Conservation (phyloP, 73 alveolate genomes). For the Tetrahymena borealis region DNA sequence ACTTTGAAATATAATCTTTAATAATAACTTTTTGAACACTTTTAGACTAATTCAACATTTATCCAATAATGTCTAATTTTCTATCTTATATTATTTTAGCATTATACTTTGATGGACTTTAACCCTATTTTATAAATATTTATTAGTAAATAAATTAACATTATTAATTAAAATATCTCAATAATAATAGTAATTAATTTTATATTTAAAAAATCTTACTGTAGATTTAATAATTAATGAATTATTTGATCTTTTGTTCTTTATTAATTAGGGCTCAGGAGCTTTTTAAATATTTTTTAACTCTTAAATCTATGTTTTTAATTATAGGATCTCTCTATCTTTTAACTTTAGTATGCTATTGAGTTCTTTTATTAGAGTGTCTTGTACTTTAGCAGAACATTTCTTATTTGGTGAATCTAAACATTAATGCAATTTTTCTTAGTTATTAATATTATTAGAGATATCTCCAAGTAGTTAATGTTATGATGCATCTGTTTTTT, state of each 20-base stretch:
- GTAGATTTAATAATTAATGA: background rate
- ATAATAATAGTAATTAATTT: no score
- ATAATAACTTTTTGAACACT: no score
- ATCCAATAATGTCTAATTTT: no score
- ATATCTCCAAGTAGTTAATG: background rate
- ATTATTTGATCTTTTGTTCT: background rate
- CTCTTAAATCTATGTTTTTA: background rate
- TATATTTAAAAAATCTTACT: background rate
- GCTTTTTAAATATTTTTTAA: background rate
- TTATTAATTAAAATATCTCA: no score
- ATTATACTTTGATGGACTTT: background rate
- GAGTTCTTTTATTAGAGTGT: background rate
- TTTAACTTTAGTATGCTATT: background rate
- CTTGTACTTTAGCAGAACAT: background rate
- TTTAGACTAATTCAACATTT: no score
- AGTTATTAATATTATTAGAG: background rate
- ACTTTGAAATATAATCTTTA: background rate
- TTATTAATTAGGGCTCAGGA: background rate
- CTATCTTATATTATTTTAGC: no score
- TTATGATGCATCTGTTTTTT: background rate
- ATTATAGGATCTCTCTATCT: background rate
- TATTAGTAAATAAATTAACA: background rate
- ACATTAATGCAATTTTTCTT: background rate
- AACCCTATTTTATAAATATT: background rate
- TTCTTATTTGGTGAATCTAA: background rate